A percentile compares a stretch with the other conserved stretches of the same genome.
These are phyloP conservation scores for Coemansia sp. DNA, from an alignment of 192 early-diverging fungal genomes.

Conservation along the genomic window DNA sequence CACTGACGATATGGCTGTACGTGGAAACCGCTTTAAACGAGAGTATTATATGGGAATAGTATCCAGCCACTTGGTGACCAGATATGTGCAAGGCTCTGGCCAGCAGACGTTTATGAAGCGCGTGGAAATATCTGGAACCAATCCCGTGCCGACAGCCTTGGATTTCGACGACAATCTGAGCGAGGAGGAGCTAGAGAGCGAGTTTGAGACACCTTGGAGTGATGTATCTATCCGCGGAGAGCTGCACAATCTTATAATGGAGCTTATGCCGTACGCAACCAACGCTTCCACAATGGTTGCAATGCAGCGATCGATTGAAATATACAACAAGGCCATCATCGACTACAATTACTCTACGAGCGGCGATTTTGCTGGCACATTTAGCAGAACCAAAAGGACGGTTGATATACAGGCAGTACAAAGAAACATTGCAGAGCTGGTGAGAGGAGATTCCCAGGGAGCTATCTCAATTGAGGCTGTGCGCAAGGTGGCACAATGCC, in stretches of 20 bases:
- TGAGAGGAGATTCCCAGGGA: slow-evolving; percentile 1
- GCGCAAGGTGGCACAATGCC: slow-evolving; percentile 23
- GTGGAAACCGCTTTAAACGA: slow-evolving; percentile 22
- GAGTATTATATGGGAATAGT: slow-evolving; percentile 28
- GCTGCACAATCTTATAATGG: slow-evolving; percentile 33
- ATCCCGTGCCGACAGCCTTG: slow-evolving; percentile 29
- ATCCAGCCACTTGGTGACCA: slow-evolving; percentile 20
- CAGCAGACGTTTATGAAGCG: slow-evolving; percentile 26
- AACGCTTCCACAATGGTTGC: slow-evolving; percentile 33
- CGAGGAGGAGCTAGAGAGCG: slow-evolving; percentile 29
- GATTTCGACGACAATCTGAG: slow-evolving; percentile 21
- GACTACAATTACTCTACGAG: slow-evolving; percentile 11
- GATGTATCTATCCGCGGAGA: slow-evolving; percentile 33
- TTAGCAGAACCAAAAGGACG: background rate
- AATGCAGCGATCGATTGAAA: slow-evolving; percentile 43
- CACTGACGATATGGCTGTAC: slow-evolving; percentile 11
- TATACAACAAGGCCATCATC: slow-evolving; percentile 36
- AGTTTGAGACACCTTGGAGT: slow-evolving; percentile 14
- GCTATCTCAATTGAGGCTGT: slow-evolving; percentile 10
- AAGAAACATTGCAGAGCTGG: slow-evolving; percentile 2
- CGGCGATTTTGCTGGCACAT: slow-evolving; percentile 1
- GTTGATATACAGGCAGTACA: background rate
- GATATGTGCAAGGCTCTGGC: slow-evolving; percentile 26
- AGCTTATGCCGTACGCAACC: slow-evolving; percentile 24
- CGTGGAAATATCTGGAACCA: slow-evolving; percentile 13